Percentiles rank a stretch among this genome's conserved stretches.
phyloP scores from a whole-genome alignment of 306 rosid species.

The Quercus ilex region DNA sequence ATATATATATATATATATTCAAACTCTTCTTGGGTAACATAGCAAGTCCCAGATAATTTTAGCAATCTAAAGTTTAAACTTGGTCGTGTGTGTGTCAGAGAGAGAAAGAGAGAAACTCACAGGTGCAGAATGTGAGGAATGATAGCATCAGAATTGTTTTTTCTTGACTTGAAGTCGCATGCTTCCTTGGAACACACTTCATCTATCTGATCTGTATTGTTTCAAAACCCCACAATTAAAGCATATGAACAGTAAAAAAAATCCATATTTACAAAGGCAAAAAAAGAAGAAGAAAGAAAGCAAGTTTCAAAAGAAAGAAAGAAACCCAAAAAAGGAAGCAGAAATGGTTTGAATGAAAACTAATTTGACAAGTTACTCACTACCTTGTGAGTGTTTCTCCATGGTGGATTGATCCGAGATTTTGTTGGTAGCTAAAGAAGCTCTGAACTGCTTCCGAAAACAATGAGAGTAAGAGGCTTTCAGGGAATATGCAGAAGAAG shows the following conservation, averaged over 20 bases:
- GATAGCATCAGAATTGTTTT: conserved; percentile 33
- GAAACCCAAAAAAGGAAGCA: not conserved
- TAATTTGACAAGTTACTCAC: not conserved
- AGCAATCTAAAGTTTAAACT: no score
- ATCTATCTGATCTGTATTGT: conserved; percentile 12
- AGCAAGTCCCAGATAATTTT: not conserved
- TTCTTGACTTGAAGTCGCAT: conserved; percentile 8
- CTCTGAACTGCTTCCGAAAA: not conserved
- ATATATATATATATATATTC: not conserved
- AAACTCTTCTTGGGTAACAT: not conserved
- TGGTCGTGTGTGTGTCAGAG: no score
- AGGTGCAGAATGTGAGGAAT: conserved; percentile 70
- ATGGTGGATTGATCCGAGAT: conserved; percentile 10
- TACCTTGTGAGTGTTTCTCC: conserved; percentile 24
- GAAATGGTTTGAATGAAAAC: not conserved
- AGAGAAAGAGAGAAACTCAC: conserved; percentile 25
- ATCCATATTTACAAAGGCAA: not conserved
- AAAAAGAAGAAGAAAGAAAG: no score
- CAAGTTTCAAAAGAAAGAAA: not conserved
- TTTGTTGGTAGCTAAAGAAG: not conserved
- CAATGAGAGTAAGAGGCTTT: not conserved
- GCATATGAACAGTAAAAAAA: not conserved
- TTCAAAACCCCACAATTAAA: not conserved
- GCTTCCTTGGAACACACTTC: conserved; percentile 25
- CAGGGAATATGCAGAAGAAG: not conserved